Conservation (phyloP, 768 basidiomycete genomes). For the Mycena epipterygia region DNA sequence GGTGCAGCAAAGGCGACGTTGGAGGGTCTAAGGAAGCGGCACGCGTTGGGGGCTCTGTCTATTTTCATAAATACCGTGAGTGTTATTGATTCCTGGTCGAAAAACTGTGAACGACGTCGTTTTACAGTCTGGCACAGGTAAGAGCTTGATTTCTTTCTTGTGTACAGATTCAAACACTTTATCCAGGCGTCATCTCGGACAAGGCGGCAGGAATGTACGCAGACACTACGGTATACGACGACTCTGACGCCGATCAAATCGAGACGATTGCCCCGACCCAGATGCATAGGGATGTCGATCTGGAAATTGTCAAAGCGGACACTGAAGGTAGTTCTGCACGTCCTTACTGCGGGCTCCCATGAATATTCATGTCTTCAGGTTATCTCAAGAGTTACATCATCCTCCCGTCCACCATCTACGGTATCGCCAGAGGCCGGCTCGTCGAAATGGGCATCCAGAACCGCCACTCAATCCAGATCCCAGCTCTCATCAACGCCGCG, state of each 20-base stretch:
- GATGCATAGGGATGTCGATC: conserved; percentile 55
- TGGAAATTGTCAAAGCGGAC: conserved; percentile 52
- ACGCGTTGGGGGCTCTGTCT: conserved; percentile 55
- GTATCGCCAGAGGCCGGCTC: conserved; percentile 61
- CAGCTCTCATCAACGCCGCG: conserved; percentile 57
- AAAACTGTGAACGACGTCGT: not conserved
- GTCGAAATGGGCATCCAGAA: conserved; percentile 68
- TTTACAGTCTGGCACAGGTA: conserved; percentile 66
- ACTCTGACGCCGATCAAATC: conserved; percentile 50
- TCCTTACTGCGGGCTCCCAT: not conserved
- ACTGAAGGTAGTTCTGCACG: conserved; percentile 48
- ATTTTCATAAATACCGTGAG: conserved; percentile 75
- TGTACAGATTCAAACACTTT: not conserved
- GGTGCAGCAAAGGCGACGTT: conserved; percentile 61
- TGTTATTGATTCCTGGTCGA: not conserved
- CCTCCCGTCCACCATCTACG: conserved; percentile 71
- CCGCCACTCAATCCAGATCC: conserved; percentile 66
- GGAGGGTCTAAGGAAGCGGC: conserved; percentile 63
- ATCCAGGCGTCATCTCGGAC: conserved; percentile 50
- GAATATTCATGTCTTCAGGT: conserved; percentile 45
- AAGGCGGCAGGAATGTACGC: conserved; percentile 43
- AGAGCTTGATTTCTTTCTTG: not conserved
- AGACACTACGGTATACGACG: conserved; percentile 50
- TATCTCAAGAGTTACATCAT: conserved; percentile 67
- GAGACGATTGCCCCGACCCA: conserved; percentile 48